phyloP scores from a whole-genome alignment of 352 stramenopile genomes.

The Phytophthora pinifolia region DNA sequence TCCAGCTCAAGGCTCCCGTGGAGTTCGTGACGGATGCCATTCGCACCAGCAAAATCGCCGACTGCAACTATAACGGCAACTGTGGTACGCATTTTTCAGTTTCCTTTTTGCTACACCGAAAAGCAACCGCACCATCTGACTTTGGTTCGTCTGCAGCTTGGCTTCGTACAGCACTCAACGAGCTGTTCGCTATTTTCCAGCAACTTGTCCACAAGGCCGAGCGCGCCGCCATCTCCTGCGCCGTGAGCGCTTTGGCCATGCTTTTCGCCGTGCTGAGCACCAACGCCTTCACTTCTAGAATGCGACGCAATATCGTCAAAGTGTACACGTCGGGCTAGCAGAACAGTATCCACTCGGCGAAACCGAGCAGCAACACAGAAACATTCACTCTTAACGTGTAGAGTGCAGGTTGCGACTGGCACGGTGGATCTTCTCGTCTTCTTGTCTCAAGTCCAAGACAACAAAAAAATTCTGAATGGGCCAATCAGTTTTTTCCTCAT shows the following conservation, averaged over 20 bases:
- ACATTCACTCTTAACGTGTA: too few relatives aligned
- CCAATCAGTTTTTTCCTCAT: conserved; percentile 7
- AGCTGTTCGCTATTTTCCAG: conserved; percentile 50
- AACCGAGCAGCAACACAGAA: background rate
- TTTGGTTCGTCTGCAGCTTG: conserved; percentile 36
- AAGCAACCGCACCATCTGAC: conserved; percentile 16
- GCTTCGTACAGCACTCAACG: conserved; percentile 45
- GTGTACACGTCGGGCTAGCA: conserved; percentile 38
- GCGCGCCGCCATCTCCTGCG: conserved; percentile 33
- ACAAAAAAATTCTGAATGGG: background rate
- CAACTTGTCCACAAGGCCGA: conserved; percentile 42
- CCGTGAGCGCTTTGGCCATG: conserved; percentile 23
- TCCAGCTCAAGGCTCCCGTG: conserved; percentile 51
- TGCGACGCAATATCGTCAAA: conserved; percentile 57
- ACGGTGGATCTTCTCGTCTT: conserved; percentile 11
- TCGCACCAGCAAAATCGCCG: conserved; percentile 49
- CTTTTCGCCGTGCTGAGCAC: conserved; percentile 40
- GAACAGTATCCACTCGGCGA: conserved; percentile 7
- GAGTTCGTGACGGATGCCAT: conserved; percentile 62
- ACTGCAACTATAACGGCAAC: conserved; percentile 60
- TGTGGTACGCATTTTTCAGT: conserved; percentile 39
- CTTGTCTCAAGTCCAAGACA: conserved; percentile 1
- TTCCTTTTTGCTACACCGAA: conserved; percentile 1
- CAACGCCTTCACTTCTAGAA: conserved; percentile 44
- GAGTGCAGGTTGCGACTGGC: background rate